Conservation (phyloP, 352 stramenopile genomes). For the Phytophthora tentaculata region DNA sequence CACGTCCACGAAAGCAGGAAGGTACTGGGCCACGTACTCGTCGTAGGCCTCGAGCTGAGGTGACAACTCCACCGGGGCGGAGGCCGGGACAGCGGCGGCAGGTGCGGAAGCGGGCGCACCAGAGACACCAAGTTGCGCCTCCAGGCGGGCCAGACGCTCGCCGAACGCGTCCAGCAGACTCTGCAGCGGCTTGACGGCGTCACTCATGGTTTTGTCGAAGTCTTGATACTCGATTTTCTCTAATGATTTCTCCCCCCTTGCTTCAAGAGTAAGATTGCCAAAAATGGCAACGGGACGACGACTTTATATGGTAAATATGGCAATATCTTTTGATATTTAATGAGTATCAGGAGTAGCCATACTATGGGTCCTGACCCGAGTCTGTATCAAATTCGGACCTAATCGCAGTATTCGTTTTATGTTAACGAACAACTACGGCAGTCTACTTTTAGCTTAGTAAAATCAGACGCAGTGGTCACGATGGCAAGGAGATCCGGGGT, state of each 20-base stretch:
- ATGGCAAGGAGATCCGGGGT: too few relatives aligned
- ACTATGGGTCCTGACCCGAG: too few relatives aligned
- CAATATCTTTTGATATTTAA: too few relatives aligned
- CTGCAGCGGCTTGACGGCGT: slow-evolving; percentile 83
- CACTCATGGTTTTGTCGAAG: slow-evolving; percentile 44
- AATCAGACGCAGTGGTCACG: too few relatives aligned
- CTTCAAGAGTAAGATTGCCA: slow-evolving; percentile 15
- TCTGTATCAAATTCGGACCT: too few relatives aligned
- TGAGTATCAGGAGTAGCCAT: too few relatives aligned
- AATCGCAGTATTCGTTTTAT: too few relatives aligned
- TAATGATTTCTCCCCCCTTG: slow-evolving; percentile 28
- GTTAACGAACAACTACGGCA: too few relatives aligned
- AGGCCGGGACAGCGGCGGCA: slow-evolving; percentile 5
- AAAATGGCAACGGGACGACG: not conserved
- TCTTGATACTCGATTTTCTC: slow-evolving; percentile 18
- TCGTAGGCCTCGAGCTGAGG: slow-evolving; percentile 91
- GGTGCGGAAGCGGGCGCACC: slow-evolving; percentile 8
- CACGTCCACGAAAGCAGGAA: slow-evolving; percentile 85
- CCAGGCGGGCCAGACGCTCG: slow-evolving; percentile 78
- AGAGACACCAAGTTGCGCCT: slow-evolving; percentile 78
- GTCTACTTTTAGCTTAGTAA: too few relatives aligned
- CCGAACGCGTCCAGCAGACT: slow-evolving; percentile 82
- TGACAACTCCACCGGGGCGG: slow-evolving; percentile 49
- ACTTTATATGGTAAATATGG: too few relatives aligned
- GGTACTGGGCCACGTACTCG: slow-evolving; percentile 79